Evolutionary conservation across 2,329 filamentous ascomycete species (phyloP), one percentile per base, ranked within the genome.

Genomic region (Colletotrichum tanaceti): DNA sequence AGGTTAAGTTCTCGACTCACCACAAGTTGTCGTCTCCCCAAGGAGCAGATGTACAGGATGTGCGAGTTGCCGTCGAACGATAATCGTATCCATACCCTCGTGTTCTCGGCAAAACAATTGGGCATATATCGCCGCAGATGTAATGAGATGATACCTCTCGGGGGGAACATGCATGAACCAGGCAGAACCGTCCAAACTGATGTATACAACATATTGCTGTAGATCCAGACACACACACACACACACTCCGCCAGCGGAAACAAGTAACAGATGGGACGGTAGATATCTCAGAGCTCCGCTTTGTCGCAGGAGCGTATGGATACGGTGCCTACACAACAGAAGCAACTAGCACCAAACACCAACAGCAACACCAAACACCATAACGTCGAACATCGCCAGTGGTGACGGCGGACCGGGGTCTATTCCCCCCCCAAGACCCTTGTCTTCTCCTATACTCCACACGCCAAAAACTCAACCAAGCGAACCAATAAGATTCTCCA

Each of bases 101-200:
- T 0, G 7, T 18, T 14, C 13, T 10, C 32, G 46, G 62, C 11
- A 38, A 16, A 32, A 22, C 14, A 16, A 46, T 44, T 64, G 10
- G 38, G 46, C 39, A 28, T 32, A n/a, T 18, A 13, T 52, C 6
- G n/a, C 52, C 11, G n/a, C 22, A 32, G 20, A 49, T 39, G 22
- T n/a, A n/a, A 65, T 61, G 62, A 39, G 55, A 61, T 46, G 62
- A 46, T 55, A 52, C 38, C n/a, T n/a, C n/a, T 60, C 39, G 52
- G 16, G 38, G 46, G n/a, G n/a, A n/a, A n/a, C 55, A 46, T 57
- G 46, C 55, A 39, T 57, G 10, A 55, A 41, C 14, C 52, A 38
- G 35, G 22, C 35, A 55, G 28, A 35, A 20, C 20, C 13, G n/a
- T n/a, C 14, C 22, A 46, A 5, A 4, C n/a, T 10, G 32, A 3